Conservation (phyloP, 495 filamentous ascomycete genomes). For the Penicillium fimorum region DNA sequence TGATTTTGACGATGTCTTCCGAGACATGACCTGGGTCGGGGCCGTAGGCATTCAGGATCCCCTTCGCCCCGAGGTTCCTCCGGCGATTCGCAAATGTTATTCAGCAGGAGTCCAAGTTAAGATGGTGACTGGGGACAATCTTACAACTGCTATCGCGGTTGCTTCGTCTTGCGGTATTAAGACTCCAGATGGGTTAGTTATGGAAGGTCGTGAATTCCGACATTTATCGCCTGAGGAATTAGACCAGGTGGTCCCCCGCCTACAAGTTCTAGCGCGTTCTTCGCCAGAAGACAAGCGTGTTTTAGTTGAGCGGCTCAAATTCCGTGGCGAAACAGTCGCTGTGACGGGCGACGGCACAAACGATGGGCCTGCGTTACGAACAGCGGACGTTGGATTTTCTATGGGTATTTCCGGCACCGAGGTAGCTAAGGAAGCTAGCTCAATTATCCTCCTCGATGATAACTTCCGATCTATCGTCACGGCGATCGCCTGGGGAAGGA, state of each 20-base stretch:
- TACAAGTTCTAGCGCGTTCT: constrained; percentile 83
- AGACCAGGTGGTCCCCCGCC: constrained; percentile 66
- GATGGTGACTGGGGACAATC: constrained; percentile 91
- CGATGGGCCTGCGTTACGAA: constrained; percentile 81
- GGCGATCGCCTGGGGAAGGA: constrained; percentile 85
- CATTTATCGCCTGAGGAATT: constrained; percentile 68
- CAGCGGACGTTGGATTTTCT: constrained; percentile 86
- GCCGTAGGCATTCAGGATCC: constrained; percentile 69
- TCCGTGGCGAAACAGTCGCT: constrained; percentile 75
- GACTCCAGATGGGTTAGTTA: constrained; percentile 65
- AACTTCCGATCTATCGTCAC: constrained; percentile 88
- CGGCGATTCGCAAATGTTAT: constrained; percentile 72
- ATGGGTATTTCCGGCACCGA: constrained; percentile 92
- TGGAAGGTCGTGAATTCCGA: constrained; percentile 84
- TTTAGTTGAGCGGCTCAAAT: constrained; percentile 71
- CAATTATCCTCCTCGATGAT: constrained; percentile 91
- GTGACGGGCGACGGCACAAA: constrained; percentile 93
- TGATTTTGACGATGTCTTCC: constrained; percentile 56
- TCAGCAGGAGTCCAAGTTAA: constrained; percentile 78
- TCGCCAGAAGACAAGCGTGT: constrained; percentile 87
- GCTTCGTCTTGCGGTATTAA: constrained; percentile 87
- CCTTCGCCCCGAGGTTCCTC: constrained; percentile 66
- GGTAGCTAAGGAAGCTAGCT: constrained; percentile 88
- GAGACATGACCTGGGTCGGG: constrained; percentile 59
- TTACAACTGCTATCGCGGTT: too few relatives aligned